These are phyloP conservation scores for Auricularia sp. DNA, from an alignment of 768 basidiomycete species.

Conservation along the genomic window DNA sequence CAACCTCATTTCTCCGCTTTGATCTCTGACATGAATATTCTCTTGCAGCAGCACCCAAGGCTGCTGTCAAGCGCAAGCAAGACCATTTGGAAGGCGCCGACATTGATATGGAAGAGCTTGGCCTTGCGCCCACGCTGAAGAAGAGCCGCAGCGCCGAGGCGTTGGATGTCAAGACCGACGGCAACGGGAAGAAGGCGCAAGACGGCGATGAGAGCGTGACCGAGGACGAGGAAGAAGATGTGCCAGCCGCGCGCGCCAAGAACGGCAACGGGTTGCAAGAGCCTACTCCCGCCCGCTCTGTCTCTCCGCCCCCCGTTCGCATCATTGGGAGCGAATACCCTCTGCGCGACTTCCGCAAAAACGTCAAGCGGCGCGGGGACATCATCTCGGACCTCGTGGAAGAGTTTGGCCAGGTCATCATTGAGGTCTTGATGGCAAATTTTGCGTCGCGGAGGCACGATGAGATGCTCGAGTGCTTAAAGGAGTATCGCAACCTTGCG, in stretches of 20 bases:
- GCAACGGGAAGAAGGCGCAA: not conserved
- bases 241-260: slow-evolving; percentile 4
- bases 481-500: slow-evolving; percentile 52
- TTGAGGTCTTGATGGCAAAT: slow-evolving; percentile 56
- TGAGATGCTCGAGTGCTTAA: slow-evolving; percentile 69
- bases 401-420: slow-evolving; percentile 62
- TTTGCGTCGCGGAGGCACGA: slow-evolving; percentile 57
- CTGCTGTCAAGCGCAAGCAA: slow-evolving; percentile 38
- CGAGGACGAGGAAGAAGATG: slow-evolving; percentile 7
- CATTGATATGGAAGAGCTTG: slow-evolving; percentile 23
- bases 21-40: not conserved
- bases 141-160: not conserved
- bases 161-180: not conserved
- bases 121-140: slow-evolving; percentile 13
- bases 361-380: slow-evolving; percentile 56
- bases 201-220: not conserved
- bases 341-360: slow-evolving; percentile 63
- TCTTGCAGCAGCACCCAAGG: slow-evolving; percentile 39
- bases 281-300: slow-evolving; percentile 22
- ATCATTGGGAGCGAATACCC: slow-evolving; percentile 70
- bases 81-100: slow-evolving; percentile 52
- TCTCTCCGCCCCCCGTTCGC: slow-evolving; percentile 36
- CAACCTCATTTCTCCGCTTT: too few relatives aligned
- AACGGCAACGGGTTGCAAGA: slow-evolving; percentile 6
- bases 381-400: slow-evolving; percentile 78